Conservation (phyloP, 2,329 filamentous ascomycete genomes). For the Colletotrichum musicola region DNA sequence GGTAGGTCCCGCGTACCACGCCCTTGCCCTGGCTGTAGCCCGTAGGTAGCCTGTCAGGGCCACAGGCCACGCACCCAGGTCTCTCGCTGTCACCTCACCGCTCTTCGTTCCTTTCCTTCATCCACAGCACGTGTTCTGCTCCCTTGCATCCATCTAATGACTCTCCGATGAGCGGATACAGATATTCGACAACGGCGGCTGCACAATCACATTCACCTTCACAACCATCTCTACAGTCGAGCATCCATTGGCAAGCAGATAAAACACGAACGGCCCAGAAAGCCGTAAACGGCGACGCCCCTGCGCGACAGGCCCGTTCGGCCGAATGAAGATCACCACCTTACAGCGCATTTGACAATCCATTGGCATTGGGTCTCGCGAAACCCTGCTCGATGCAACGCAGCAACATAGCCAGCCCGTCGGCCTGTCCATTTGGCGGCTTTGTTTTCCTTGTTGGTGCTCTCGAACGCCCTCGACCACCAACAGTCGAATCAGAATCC, state of each 20-base stretch:
- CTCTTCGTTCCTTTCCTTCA: background rate
- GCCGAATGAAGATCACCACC: slow-evolving; percentile 35
- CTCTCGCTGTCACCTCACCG: background rate
- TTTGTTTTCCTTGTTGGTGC: slow-evolving; percentile 15
- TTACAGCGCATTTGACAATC: slow-evolving; percentile 4
- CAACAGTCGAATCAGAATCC: slow-evolving; percentile 21
- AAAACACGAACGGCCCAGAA: background rate
- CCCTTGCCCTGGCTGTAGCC: no score
- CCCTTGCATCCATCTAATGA: slow-evolving; percentile 1
- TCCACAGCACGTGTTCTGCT: no score
- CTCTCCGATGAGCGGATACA: background rate
- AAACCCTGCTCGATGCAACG: slow-evolving; percentile 22
- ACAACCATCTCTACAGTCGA: background rate
- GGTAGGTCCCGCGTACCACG: no score
- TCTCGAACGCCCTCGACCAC: background rate
- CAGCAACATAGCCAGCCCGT: slow-evolving; percentile 17
- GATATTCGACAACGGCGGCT: background rate
- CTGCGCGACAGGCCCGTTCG: slow-evolving; percentile 24
- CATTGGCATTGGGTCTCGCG: background rate
- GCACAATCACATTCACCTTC: background rate
- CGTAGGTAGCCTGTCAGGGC: no score
- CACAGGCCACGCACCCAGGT: no score
- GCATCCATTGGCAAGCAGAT: background rate
- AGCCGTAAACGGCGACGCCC: slow-evolving; percentile 11
- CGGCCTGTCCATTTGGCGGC: slow-evolving; percentile 24